phyloP scores from a whole-genome alignment of 2,329 filamentous ascomycete species.

The Diaporthe batatas region DNA sequence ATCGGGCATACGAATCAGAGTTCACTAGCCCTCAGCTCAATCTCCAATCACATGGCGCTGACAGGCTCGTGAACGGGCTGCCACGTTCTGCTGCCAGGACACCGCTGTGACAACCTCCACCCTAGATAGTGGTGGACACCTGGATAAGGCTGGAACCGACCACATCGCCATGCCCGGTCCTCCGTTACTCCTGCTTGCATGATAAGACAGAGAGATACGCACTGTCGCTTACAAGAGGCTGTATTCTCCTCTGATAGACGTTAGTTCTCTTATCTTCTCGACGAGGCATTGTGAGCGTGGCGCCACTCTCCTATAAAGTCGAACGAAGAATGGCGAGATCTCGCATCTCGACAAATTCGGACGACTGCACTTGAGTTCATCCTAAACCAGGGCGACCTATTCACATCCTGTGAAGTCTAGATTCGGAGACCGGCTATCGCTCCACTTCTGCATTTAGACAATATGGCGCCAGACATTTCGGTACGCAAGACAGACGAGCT shows the following conservation, averaged over 20 bases:
- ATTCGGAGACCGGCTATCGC: background rate
- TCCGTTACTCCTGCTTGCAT: background rate
- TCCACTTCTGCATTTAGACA: slow-evolving; percentile 14
- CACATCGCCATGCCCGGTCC: background rate
- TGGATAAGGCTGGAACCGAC: slow-evolving; percentile 13
- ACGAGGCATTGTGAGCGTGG: background rate
- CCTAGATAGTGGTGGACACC: background rate
- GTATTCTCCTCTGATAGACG: background rate
- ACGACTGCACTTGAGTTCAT: background rate
- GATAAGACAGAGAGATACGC: slow-evolving; percentile 8
- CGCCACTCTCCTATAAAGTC: slow-evolving; percentile 27
- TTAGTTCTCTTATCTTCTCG: slow-evolving; percentile 14
- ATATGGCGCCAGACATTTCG: slow-evolving; percentile 10
- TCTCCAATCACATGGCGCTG: slow-evolving; percentile 1
- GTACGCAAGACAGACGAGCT: background rate
- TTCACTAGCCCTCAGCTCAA: background rate
- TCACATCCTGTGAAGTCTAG: background rate
- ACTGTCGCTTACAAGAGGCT: background rate
- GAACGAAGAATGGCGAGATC: slow-evolving; percentile 23
- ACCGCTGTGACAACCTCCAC: slow-evolving; percentile 27
- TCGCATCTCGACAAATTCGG: background rate
- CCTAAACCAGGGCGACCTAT: slow-evolving; percentile 4
- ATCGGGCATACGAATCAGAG: slow-evolving; percentile 23
- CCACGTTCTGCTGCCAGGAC: slow-evolving; percentile 5
- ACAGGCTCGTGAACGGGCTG: background rate